These are phyloP conservation scores for Pulveroboletus sp. DNA, from an alignment of 768 basidiomycete species.

Conservation along the genomic window DNA sequence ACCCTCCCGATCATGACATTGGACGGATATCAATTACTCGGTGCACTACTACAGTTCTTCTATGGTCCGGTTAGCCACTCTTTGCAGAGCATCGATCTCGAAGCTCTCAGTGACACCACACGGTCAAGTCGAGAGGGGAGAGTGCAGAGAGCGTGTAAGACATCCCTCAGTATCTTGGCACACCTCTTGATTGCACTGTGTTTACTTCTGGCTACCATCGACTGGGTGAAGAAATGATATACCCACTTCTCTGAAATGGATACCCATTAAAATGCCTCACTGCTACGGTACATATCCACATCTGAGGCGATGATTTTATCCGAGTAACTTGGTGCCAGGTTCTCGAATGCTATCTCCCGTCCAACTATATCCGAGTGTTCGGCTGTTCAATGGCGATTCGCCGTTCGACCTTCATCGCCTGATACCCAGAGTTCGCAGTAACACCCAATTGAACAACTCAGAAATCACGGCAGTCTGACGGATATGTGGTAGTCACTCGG, in stretches of 20 bases:
- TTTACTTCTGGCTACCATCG: conserved; percentile 15
- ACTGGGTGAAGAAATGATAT: conserved; percentile 18
- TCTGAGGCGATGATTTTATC: too few relatives aligned
- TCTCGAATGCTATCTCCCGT: neutral
- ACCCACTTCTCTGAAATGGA: too few relatives aligned
- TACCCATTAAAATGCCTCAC: too few relatives aligned
- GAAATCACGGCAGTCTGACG: neutral
- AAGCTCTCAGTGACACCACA: conserved; percentile 9
- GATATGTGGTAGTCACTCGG: neutral
- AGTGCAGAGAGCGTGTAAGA: conserved; percentile 12
- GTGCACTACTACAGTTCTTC: conserved; percentile 25
- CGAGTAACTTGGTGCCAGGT: neutral
- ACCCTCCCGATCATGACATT: conserved; percentile 67
- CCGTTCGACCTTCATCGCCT: neutral
- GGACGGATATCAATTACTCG: conserved; percentile 65
- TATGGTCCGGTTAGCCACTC: conserved; percentile 1
- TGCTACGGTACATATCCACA: too few relatives aligned
- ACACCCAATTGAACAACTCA: neutral
- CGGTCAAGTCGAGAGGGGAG: conserved; percentile 6
- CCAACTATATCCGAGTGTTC: neutral
- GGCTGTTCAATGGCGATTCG: neutral
- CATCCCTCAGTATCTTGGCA: conserved; percentile 18
- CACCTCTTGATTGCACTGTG: conserved; percentile 20
- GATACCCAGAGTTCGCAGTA: neutral
- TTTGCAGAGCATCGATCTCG: conserved; percentile 16